phyloP scores from a whole-genome alignment of 495 filamentous ascomycete genomes.

The Amphirosellinia nigrospora region DNA sequence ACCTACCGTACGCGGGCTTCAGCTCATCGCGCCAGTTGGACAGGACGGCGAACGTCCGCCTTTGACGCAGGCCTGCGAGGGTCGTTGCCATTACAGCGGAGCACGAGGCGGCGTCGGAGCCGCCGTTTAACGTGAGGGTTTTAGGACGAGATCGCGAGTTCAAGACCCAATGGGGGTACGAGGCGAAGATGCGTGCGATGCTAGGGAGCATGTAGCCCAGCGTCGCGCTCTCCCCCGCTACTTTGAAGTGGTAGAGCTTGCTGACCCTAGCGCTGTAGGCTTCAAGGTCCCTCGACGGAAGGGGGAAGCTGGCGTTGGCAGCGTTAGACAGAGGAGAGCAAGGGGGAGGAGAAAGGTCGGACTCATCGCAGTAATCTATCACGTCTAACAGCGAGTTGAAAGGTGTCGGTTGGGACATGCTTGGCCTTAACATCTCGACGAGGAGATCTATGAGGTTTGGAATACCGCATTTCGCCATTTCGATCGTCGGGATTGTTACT shows the following conservation, averaged over 20 bases:
- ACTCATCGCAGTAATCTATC: conserved; percentile 26
- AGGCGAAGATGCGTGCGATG: conserved; percentile 1
- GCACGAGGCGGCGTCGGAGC: not conserved
- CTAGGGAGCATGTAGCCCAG: conserved; percentile 20
- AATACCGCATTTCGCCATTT: not conserved
- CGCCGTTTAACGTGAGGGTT: not conserved
- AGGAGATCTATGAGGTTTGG: not conserved
- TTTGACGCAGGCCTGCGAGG: conserved; percentile 54
- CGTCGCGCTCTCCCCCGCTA: not conserved
- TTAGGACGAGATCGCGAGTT: not conserved
- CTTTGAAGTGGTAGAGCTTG: conserved; percentile 21
- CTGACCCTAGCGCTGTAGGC: conserved; percentile 4
- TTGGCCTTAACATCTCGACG: not conserved
- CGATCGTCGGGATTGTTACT: no score
- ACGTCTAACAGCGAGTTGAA: conserved; percentile 19
- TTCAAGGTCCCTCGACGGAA: conserved; percentile 2
- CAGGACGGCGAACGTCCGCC: conserved; percentile 66
- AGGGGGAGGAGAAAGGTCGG: not conserved
- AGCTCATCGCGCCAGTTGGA: conserved; percentile 77
- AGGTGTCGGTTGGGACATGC: not conserved
- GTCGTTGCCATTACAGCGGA: not conserved
- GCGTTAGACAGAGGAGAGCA: no score
- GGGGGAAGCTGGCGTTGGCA: conserved; percentile 19
- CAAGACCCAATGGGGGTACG: not conserved
- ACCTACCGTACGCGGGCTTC: conserved; percentile 69